phyloP scores from a whole-genome alignment of 1,139 yeast genomes.

The Pneumocystis canis region DNA sequence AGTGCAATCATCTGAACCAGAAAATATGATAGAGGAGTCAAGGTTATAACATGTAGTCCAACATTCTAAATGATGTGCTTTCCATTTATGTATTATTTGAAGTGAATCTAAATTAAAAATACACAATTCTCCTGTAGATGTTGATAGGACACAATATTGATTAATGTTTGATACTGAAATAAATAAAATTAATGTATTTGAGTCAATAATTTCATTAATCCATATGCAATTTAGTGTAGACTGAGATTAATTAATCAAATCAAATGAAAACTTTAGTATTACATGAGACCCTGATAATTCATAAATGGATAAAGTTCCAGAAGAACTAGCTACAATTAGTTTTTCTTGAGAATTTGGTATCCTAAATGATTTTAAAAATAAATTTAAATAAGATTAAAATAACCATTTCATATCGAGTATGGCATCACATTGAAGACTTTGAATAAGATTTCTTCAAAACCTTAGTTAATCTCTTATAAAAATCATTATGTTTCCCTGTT shows the following conservation, averaged over 20 bases:
- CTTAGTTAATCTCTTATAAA: neutral
- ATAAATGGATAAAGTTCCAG: constrained; percentile 7
- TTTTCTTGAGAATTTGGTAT: neutral
- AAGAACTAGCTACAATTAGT: constrained; percentile 5
- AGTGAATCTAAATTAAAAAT: neutral
- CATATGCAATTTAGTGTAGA: neutral
- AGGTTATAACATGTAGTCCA: constrained; percentile 7
- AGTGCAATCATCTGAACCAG: constrained; percentile 10
- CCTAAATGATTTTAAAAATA: neutral
- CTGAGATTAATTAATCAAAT: neutral
- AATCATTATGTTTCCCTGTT: neutral
- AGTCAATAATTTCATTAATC: neutral
- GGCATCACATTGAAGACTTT: constrained; percentile 6
- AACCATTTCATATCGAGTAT: constrained; percentile 11
- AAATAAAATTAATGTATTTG: constrained; percentile 6
- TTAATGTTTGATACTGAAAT: constrained; percentile 2
- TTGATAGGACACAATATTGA: constrained; percentile 5
- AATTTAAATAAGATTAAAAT: neutral
- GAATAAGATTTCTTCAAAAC: neutral
- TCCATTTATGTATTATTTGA: neutral
- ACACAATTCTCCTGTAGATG: constrained; percentile 3
- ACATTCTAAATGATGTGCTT: constrained; percentile 5
- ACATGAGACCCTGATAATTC: neutral
- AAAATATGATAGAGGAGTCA: constrained; percentile 3
- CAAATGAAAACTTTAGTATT: neutral